These are phyloP conservation scores for Hermanozyma aechmeae DNA, from an alignment of 805 yeast species.

Conservation along the genomic window DNA sequence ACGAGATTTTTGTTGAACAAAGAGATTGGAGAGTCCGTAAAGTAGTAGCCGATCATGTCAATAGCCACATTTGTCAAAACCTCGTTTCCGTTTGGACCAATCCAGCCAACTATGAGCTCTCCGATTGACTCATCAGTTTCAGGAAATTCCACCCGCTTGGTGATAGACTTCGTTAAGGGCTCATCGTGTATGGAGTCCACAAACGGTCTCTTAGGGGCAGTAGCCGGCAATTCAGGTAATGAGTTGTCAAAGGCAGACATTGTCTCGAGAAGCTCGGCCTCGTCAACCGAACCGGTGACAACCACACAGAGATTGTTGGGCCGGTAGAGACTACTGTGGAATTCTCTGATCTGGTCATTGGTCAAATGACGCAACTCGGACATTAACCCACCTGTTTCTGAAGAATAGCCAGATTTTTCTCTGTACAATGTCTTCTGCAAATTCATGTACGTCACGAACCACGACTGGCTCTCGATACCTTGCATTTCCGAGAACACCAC, in stretches of 20 bases:
- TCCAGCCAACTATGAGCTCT: constrained; percentile 65
- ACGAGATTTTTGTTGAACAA: constrained; percentile 62
- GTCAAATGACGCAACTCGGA: constrained; percentile 64
- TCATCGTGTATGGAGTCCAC: constrained; percentile 52
- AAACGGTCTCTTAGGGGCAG: constrained; percentile 54
- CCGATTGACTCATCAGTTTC: constrained; percentile 84
- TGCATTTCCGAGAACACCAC: constrained; percentile 98
- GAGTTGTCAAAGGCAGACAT: constrained; percentile 55
- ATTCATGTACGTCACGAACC: constrained; percentile 54
- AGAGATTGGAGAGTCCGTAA: constrained; percentile 72
- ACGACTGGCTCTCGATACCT: constrained; percentile 74
- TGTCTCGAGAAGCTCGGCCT: constrained; percentile 52
- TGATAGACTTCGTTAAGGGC: constrained; percentile 28
- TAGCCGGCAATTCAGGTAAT: constrained; percentile 34
- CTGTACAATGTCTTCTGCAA: constrained; percentile 49
- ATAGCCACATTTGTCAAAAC: constrained; percentile 54
- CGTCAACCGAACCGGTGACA: constrained; percentile 79
- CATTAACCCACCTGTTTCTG: constrained; percentile 91
- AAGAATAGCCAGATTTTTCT: constrained; percentile 67
- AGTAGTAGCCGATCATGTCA: constrained; percentile 61
- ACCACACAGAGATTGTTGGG: constrained; percentile 80
- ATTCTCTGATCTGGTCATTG: constrained; percentile 64
- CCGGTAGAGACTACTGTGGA: constrained; percentile 64
- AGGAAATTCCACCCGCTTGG: constrained; percentile 65
- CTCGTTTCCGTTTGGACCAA: constrained; percentile 62